Base-by-base conservation (phyloP, 2,329 filamentous ascomycete species). In the Pseudocercospora vitis region DNA sequence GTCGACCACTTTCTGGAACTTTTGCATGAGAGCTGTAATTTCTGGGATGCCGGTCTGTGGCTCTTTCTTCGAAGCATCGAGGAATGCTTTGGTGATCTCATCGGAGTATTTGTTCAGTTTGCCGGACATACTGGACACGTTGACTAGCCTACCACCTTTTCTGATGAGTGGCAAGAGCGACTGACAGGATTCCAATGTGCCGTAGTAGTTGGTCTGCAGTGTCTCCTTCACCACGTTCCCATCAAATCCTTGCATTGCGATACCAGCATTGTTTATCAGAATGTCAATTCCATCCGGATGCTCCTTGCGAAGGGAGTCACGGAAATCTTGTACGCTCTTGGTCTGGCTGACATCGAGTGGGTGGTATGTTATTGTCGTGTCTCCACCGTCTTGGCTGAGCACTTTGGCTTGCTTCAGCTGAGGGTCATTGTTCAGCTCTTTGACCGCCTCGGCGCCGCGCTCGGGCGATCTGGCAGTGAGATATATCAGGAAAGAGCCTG, bases 221-320 rank as follows among this genome's bases (percentile, higher is more conserved):
- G 79, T 82, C 18, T 70, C 68, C 49, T 74, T 72, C 26, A 80
- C 79, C 18, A 81, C 69, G 19, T 76, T 67, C 4, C 68, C 54
- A 58, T 80, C 74, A 73, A 70, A 69, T 16, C 66, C 66, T 52
- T 67, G 53, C 44, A 68, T 35, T 0, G 66, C 66, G 18, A 69
- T 66, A 23, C 60, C 78, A 0, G 79, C 79, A 55, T 81, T 81
- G 66, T 81, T 81, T 65, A 81, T 74, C 8, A 81, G 68, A 31
- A 80, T 72, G 53, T 81, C 78, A 26, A 81, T 70, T 3, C 78
- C 77, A 5, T 77, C 71, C 1, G 72, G 71, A 55, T 81, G 77
- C 24, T 73, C 63, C 40, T 72, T 63, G 57, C 73, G 71, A 33
- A 81, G 50, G 37, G 72, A 69, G 1, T 69, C 63, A 2, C 71